Conservation (phyloP, 2,329 filamentous ascomycete genomes). For the Phyllosticta citribraziliensis region DNA sequence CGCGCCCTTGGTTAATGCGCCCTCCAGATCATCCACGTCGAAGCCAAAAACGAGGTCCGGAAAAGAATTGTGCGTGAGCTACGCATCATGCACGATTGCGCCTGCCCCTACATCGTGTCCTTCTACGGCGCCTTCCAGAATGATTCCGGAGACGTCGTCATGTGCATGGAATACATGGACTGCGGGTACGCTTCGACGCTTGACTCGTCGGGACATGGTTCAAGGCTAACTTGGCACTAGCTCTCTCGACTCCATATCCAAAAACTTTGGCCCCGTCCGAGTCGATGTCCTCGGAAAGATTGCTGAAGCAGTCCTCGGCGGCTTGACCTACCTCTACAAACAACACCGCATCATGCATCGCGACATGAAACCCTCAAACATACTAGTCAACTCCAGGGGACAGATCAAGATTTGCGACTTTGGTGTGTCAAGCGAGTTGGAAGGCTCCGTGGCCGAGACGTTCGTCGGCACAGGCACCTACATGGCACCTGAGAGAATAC, state of each 20-base stretch:
- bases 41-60: constrained; percentile 93
- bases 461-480: constrained; percentile 98
- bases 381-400: constrained; percentile 87
- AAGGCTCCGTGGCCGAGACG: constrained; percentile 96
- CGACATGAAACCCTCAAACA: constrained; percentile 97
- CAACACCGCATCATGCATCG: constrained; percentile 98
- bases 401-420: constrained; percentile 98
- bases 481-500: constrained; percentile 97
- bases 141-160: constrained; percentile 92
- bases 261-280: constrained; percentile 86
- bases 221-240: constrained; percentile 36
- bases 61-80: constrained; percentile 95
- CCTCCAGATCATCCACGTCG: constrained; percentile 83
- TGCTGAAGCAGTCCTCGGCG: constrained; percentile 86
- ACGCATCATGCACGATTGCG: constrained; percentile 97
- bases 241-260: constrained; percentile 85
- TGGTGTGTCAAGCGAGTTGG: constrained; percentile 93
- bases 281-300: constrained; percentile 98
- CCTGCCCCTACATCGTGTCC: constrained; percentile 91
- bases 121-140: constrained; percentile 98
- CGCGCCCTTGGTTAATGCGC: not conserved
- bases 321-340: constrained; percentile 88
- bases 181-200: constrained; percentile 60
- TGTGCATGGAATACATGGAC: constrained; percentile 99
- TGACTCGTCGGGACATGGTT: not conserved